A percentile compares a stretch with the other conserved stretches of the same genome.
These are phyloP conservation scores for Trichoderma sp. DNA, from an alignment of 2,329 filamentous ascomycete species.

Conservation along the genomic window DNA sequence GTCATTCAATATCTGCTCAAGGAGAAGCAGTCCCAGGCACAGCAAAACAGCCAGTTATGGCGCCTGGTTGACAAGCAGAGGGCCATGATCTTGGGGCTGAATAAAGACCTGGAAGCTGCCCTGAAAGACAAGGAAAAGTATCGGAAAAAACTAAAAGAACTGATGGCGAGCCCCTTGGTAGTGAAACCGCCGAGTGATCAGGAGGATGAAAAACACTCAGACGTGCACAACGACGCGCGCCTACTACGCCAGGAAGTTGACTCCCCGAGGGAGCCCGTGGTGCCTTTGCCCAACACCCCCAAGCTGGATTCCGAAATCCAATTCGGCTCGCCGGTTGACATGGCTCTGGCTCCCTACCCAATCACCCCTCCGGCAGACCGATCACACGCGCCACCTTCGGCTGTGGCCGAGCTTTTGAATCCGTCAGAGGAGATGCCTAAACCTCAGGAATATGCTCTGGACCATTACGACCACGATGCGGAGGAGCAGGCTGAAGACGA, in stretches of 20 bases:
- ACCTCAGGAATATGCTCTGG: conserved; percentile 56
- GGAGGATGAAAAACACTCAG: conserved; percentile 19
- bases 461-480: conserved; percentile 54
- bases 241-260: conserved; percentile 28
- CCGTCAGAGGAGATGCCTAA: conserved; percentile 58
- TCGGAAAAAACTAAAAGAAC: conserved; percentile 82
- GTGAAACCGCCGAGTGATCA: conserved; percentile 28
- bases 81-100: conserved; percentile 87
- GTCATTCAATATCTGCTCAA: conserved; percentile 84
- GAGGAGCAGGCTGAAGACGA: conserved; percentile 48
- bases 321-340: conserved; percentile 57
- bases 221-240: conserved; percentile 13
- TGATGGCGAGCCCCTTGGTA: conserved; percentile 43
- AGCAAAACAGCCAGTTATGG: conserved; percentile 93
- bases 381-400: conserved; percentile 38
- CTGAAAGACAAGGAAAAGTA: conserved; percentile 95
- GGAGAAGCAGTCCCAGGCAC: conserved; percentile 83
- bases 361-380: conserved; percentile 61
- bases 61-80: conserved; percentile 93
- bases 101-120: conserved; percentile 87
- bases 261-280: conserved; percentile 13
- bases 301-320: conserved; percentile 48
- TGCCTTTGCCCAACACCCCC: conserved; percentile 43
- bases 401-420: conserved; percentile 51
- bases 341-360: conserved; percentile 59